Evolutionary conservation across 129 eudicot species (phyloP), one percentile per base, ranked within the genome.

Genomic region (Artemisia annua): DNA sequence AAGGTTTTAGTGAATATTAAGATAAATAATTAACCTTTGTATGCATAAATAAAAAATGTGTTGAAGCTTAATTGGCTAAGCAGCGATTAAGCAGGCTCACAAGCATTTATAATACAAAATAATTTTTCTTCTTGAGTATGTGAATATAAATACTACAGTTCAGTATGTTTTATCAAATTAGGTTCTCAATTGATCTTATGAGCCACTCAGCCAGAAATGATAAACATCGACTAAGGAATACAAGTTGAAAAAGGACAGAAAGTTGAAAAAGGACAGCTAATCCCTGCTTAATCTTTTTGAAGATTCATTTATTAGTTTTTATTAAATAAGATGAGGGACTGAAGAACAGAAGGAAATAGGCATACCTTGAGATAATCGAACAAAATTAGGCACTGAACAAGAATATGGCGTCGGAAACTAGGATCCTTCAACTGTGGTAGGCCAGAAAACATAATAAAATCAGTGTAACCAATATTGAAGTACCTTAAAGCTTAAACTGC

Each of bases 341-440:
- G 58, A 75, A 54, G 58, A 10, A 39, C 52, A 64, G 56, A 39
- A 2, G 10, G 46, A 39, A 39, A 39, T 39, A 8, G 46, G 9
- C 43, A 35, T 83, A 94, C 98, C 98, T 90, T 94, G 69, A 87
- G 74, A 85, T 94, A 90, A 78, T 94, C 97, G 49, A 90, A 94
- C 91, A 94, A 75, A 61, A 94, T 90, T 48, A 94, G 88, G 83
- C 97, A 87, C 58, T 94, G 98, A 74, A 94, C 94, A 73, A 94
- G 90, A 78, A 94, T 67, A 72, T 94, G 97, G 63, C 98, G 97
- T 11, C 98, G 89, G 68, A 94, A 94, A 82, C 97, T 94, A 73
- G 98, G 96, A 85, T 94, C 98, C 76, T 94, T 94, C 49, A 94
- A 71, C 98, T 94, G 87, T 43, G 26, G 24, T 5, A 66, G 60